These are phyloP conservation scores for Russula olivacea DNA, from an alignment of 768 basidiomycete species.

Conservation along the genomic window DNA sequence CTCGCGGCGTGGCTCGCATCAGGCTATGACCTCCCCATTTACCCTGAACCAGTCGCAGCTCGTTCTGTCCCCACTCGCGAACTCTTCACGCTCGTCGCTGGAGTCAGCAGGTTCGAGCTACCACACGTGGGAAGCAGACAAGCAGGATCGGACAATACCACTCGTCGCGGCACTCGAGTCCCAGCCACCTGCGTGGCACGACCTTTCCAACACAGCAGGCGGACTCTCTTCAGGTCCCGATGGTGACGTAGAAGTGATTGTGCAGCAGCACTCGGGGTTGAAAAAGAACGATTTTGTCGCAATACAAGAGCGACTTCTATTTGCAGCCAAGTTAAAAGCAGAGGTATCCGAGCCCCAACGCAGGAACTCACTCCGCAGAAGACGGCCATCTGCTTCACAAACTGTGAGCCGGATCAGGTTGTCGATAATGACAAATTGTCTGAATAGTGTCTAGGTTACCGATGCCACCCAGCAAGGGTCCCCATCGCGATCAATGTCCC, in stretches of 20 bases:
- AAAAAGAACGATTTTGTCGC: slow-evolving; percentile 61
- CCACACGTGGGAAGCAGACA: slow-evolving; percentile 67
- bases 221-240: slow-evolving; percentile 45
- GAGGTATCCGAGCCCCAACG: slow-evolving; percentile 54
- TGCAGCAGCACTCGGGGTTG: slow-evolving; percentile 61
- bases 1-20: slow-evolving; percentile 16
- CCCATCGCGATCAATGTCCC: slow-evolving; percentile 29
- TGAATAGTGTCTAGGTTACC: slow-evolving; percentile 39
- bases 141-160: slow-evolving; percentile 46
- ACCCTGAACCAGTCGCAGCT: slow-evolving; percentile 49
- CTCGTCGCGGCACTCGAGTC: slow-evolving; percentile 50
- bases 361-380: slow-evolving; percentile 62
- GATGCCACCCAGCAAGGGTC: slow-evolving; percentile 52
- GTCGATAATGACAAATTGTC: background rate
- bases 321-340: slow-evolving; percentile 52
- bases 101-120: slow-evolving; percentile 82
- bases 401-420: slow-evolving; percentile 39
- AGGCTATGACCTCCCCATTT: slow-evolving; percentile 43
- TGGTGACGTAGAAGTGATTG: slow-evolving; percentile 59
- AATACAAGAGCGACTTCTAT: slow-evolving; percentile 74
- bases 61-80: slow-evolving; percentile 63
- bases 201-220: slow-evolving; percentile 40
- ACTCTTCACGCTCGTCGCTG: slow-evolving; percentile 73
- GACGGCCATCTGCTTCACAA: slow-evolving; percentile 79
- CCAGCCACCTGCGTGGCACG: slow-evolving; percentile 58